Percentiles rank a stretch among this genome's conserved stretches.
Evolutionary conservation across 805 yeast species (phyloP).

Genomic region (Spathaspora gorwiae): DNA sequence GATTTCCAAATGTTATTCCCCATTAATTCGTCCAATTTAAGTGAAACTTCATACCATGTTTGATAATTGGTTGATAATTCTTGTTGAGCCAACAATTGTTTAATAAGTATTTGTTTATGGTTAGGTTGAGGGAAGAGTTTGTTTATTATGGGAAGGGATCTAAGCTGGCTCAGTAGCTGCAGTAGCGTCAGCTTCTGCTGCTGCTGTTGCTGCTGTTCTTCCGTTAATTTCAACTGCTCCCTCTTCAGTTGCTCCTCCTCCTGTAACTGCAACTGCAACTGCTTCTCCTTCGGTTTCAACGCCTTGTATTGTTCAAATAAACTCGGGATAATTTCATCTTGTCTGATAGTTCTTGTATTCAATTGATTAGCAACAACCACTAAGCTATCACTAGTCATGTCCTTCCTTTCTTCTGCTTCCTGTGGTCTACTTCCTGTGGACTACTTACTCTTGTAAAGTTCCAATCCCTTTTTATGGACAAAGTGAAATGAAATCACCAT

Average conservation of each 20-base stretch:
- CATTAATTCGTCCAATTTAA: slow-evolving; percentile 58
- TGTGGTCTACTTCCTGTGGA: too few species aligned
- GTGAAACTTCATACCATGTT: slow-evolving; percentile 66
- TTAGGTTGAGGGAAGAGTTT: slow-evolving; percentile 16
- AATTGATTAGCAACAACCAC: too few species aligned
- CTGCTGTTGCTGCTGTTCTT: neutral
- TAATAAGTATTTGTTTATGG: slow-evolving; percentile 19
- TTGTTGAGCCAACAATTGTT: slow-evolving; percentile 24
- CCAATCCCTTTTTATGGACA: too few species aligned
- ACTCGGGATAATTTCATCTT: slow-evolving; percentile 11
- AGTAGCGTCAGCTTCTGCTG: neutral
- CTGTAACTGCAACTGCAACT: too few species aligned
- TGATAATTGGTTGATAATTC: slow-evolving; percentile 38
- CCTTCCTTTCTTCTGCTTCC: too few species aligned
- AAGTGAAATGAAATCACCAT: too few species aligned
- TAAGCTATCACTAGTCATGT: too few species aligned
- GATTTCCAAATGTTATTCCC: slow-evolving; percentile 72
- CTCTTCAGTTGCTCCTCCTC: too few species aligned
- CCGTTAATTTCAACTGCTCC: too few species aligned
- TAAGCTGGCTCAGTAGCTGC: neutral
- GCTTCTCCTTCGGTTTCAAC: neutral
- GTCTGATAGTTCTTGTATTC: neutral
- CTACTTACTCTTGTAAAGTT: too few species aligned
- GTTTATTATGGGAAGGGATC: slow-evolving; percentile 17
- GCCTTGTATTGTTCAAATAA: slow-evolving; percentile 11